A percentile compares a stretch with the other conserved stretches of the same genome.
Conservation (phyloP, 139 green algal species). For the Chlamydomonas incerta region DNA sequence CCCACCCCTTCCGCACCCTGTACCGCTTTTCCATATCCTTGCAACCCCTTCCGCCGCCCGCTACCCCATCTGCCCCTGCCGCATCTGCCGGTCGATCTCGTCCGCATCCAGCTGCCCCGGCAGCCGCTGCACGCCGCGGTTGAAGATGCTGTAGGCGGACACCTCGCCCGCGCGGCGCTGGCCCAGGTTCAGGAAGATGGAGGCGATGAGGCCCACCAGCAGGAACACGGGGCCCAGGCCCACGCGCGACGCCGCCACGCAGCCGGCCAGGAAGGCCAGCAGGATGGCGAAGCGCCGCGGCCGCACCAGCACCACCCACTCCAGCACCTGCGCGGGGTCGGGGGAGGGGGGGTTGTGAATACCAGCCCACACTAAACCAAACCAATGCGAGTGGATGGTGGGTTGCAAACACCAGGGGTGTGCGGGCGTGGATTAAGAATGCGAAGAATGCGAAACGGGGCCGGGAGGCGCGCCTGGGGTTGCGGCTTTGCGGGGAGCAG, state of each 20-base stretch:
- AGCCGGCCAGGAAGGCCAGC: slow-evolving; percentile 23
- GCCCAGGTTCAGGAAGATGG: slow-evolving; percentile 64
- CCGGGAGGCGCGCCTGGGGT: too few species aligned
- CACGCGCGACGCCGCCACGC: slow-evolving; percentile 5
- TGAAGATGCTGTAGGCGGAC: slow-evolving; percentile 72
- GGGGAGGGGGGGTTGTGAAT: too few species aligned
- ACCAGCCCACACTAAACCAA: too few species aligned
- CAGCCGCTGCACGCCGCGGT: slow-evolving; percentile 61
- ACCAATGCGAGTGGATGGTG: too few species aligned
- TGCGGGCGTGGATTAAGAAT: too few species aligned
- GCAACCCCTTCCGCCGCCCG: too few species aligned
- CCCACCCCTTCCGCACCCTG: too few species aligned
- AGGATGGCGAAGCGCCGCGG: slow-evolving; percentile 3
- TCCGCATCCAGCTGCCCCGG: slow-evolving; percentile 70
- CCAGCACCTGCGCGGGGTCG: not conserved
- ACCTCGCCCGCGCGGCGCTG: slow-evolving; percentile 36
- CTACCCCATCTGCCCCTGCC: slow-evolving; percentile 54
- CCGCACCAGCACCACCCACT: slow-evolving; percentile 51
- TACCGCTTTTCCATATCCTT: too few species aligned
- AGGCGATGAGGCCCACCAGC: slow-evolving; percentile 40
- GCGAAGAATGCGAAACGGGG: too few species aligned
- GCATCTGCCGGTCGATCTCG: slow-evolving; percentile 67
- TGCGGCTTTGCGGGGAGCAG: too few species aligned
- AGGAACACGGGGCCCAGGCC: slow-evolving; percentile 48
- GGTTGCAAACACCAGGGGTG: too few species aligned